A percentile compares a stretch with the other conserved stretches of the same genome.
Evolutionary conservation across 164 flowering plant species (phyloP).

Genomic region (Brasenia schreberi): DNA sequence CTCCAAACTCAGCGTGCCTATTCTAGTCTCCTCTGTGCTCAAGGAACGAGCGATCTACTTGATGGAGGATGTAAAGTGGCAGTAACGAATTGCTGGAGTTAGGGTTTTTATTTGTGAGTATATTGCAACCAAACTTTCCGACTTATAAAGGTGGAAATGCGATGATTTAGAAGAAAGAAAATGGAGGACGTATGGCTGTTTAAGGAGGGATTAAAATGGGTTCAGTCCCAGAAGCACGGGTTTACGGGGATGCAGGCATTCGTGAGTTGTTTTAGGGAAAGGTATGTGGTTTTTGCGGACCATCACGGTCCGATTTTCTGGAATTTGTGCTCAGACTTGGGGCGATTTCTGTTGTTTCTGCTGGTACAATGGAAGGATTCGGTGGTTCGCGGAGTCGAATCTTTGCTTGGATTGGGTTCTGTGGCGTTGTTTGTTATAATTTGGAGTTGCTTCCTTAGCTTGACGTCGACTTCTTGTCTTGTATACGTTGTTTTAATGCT

Average conservation of each 20-base stretch:
- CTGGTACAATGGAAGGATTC: constrained; percentile 51
- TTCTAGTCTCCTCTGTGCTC: not conserved
- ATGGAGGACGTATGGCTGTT: constrained; percentile 79
- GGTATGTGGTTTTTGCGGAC: constrained; percentile 32
- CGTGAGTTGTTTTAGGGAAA: constrained; percentile 32
- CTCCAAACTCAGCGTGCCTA: not conserved
- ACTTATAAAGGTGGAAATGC: not conserved
- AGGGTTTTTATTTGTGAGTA: not conserved
- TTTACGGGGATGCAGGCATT: constrained; percentile 24
- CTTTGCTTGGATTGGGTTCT: constrained; percentile 47
- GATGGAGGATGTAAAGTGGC: not conserved
- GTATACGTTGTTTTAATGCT: constrained; percentile 60
- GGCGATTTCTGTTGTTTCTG: constrained; percentile 23
- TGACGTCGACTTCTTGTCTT: constrained; percentile 77
- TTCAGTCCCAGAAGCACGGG: constrained; percentile 46
- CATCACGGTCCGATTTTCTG: constrained; percentile 81
- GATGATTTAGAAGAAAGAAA: not conserved
- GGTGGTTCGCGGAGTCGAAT: constrained; percentile 39
- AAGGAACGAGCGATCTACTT: not conserved
- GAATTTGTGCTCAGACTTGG: constrained; percentile 28
- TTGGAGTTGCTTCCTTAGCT: constrained; percentile 94
- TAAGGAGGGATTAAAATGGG: constrained; percentile 81
- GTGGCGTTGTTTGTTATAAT: constrained; percentile 71
- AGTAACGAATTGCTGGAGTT: not conserved
- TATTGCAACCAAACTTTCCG: not conserved